Percentiles rank a stretch among this genome's conserved stretches.
These are phyloP conservation scores for Solanum bulbocastanum DNA, from an alignment of 257 asterid genomes.

Conservation along the genomic window DNA sequence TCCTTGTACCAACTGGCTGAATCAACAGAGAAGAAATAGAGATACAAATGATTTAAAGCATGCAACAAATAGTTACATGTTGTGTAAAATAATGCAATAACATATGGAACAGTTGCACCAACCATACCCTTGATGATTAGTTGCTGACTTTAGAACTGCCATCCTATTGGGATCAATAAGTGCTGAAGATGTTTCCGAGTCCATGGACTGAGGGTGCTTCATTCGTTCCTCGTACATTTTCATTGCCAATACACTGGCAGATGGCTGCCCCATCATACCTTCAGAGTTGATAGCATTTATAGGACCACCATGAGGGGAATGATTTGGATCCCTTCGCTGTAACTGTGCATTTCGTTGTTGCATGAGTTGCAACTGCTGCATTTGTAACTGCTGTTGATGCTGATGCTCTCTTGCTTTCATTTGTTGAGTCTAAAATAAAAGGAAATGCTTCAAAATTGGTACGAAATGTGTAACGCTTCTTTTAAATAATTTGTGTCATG, in stretches of 20 bases:
- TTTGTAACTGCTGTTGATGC: slow-evolving; percentile 84
- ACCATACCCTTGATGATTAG: slow-evolving; percentile 74
- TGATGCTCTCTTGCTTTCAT: slow-evolving; percentile 67
- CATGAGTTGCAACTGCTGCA: slow-evolving; percentile 95
- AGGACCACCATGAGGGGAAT: slow-evolving; percentile 73
- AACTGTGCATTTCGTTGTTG: slow-evolving; percentile 88
- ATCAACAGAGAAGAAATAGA: slow-evolving; percentile 16
- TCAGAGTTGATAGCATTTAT: slow-evolving; percentile 70
- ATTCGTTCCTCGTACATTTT: slow-evolving; percentile 91
- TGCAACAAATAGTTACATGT: background rate
- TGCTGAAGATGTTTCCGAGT: slow-evolving; percentile 71
- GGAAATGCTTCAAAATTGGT: background rate
- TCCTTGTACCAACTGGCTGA: slow-evolving; percentile 91
- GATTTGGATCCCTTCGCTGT: slow-evolving; percentile 77
- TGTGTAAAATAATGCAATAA: background rate
- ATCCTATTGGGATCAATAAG: slow-evolving; percentile 84
- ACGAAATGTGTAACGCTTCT: background rate
- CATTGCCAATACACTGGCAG: slow-evolving; percentile 92
- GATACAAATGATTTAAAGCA: background rate
- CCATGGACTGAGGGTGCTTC: slow-evolving; percentile 90
- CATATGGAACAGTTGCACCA: slow-evolving; percentile 2
- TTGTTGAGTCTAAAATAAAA: slow-evolving; percentile 62
- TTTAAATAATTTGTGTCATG: background rate
- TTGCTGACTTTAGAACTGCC: slow-evolving; percentile 87
- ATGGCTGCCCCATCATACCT: slow-evolving; percentile 93